Base-by-base conservation (phyloP, 768 basidiomycete genomes). In the Atractiella rhizophila region DNA sequence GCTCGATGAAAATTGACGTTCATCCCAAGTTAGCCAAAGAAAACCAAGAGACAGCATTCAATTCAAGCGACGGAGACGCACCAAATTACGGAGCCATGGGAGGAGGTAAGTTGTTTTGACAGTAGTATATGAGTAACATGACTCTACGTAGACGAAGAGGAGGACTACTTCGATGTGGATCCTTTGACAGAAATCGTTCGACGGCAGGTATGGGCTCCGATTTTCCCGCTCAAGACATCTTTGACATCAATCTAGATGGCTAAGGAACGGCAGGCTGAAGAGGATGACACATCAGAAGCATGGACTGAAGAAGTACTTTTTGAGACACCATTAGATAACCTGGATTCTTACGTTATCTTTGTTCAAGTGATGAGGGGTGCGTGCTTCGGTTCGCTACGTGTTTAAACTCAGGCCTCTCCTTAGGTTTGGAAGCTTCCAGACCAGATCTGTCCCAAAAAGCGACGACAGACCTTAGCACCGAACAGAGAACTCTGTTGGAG, bases 281-380 rank as follows among this genome's bases (percentile, higher is more conserved):
- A 60, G 0, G 63, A 61, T 4, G 67, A 66, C 9, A 71, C 68
- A 27, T 73, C 68, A 18, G 51, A 51, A 30, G 38, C 40, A 1
- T 47, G 50, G 50, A 40, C 44, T 44, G 80, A 86, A 53, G 82
- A 86, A 56, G 67, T 85, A 8, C 74, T 77, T 5, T 82, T 75
- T 58, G 70, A 82, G 56, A 82, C 77, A 51, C 70, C 79, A 35
- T 65, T 86, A 29, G 83, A 86, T 47, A 66, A 59, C 40, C 71
- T 81, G 40, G 68, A 85, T 52, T 72, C 74, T 4, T 85, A 85
- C 54, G 57, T 64, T 34, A 64, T 70, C 0, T 86, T 86, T 66
- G 74, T 79, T 57, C 67, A 68, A 44, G 75, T 77, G n/a, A n/a
- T n/a, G n/a, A n/a, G n/a, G n/a, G n/a, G n/a, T n/a, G n/a, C n/a